A percentile compares a stretch with the other conserved stretches of the same genome.
Evolutionary conservation across 2,329 filamentous ascomycete species (phyloP).

Genomic region (Fusarium falciforme): DNA sequence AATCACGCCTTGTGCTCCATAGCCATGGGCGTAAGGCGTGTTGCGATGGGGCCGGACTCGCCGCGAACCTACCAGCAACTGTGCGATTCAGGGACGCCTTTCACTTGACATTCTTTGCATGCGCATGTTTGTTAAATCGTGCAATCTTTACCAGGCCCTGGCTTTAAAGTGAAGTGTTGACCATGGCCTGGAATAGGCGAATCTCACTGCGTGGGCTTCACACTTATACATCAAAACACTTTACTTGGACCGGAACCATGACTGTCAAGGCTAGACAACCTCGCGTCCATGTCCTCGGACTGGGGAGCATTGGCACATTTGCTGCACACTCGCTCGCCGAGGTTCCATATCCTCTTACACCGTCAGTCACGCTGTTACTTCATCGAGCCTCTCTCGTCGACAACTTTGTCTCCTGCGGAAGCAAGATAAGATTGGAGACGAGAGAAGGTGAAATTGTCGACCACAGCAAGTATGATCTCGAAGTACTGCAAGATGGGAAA

Average conservation of each 20-base stretch:
- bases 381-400: not conserved
- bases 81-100: not conserved
- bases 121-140: not conserved
- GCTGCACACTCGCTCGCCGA: not conserved
- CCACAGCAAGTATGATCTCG: not conserved
- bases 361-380: not conserved
- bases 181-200: not conserved
- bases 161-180: not conserved
- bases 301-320: not conserved
- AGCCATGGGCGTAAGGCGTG: not conserved
- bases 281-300: not conserved
- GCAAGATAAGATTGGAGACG: not conserved
- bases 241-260: not conserved
- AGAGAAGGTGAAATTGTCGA: not conserved
- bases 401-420: not conserved
- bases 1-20: not conserved
- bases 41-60: not conserved
- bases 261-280: not conserved
- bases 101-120: not conserved
- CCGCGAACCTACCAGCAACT: not conserved
- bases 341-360: not conserved
- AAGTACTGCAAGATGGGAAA: not conserved
- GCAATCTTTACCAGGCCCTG: too few relatives aligned
- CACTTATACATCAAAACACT: not conserved
- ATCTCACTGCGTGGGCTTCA: not conserved